Conservation (phyloP, 495 filamentous ascomycete species). For the Astrothelium subdiscretum region DNA sequence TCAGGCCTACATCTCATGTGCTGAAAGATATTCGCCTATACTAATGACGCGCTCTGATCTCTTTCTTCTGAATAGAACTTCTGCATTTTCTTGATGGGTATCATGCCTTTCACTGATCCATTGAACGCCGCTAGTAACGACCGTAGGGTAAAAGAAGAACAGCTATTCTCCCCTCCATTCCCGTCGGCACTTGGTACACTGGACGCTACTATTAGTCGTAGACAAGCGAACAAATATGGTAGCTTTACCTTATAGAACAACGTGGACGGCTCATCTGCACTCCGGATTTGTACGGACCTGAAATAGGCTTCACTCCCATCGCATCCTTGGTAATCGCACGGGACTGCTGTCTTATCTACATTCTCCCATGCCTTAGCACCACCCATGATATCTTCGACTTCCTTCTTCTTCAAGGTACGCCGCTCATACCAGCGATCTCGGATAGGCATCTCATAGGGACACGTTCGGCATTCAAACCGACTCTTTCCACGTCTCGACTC, state of each 20-base stretch:
- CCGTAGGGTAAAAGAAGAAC: not conserved
- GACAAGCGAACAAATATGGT: not conserved
- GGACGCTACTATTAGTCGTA: not conserved
- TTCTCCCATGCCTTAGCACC: conserved; percentile 81
- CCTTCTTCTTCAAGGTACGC: conserved; percentile 54
- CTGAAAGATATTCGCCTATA: too few relatives aligned
- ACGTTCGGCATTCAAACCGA: conserved; percentile 85
- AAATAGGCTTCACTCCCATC: conserved; percentile 72
- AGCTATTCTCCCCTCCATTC: conserved; percentile 2
- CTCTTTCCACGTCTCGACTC: conserved; percentile 38
- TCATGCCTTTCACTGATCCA: not conserved
- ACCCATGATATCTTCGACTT: conserved; percentile 85
- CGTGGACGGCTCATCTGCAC: conserved; percentile 97
- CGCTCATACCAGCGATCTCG: conserved; percentile 64
- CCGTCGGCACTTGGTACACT: conserved; percentile 3
- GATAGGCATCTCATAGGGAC: conserved; percentile 76
- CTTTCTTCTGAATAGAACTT: too few relatives aligned
- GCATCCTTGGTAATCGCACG: conserved; percentile 69
- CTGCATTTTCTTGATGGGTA: not conserved
- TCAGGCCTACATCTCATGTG: too few relatives aligned
- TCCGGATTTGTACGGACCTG: conserved; percentile 94
- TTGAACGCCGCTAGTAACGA: too few relatives aligned
- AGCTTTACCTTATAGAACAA: conserved; percentile 60
- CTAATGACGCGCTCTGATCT: too few relatives aligned
- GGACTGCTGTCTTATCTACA: conserved; percentile 66